A percentile compares a stretch with the other conserved stretches of the same genome.
Evolutionary conservation across 2,329 filamentous ascomycete genomes (phyloP).

Genomic region (Sporothrix luriei): DNA sequence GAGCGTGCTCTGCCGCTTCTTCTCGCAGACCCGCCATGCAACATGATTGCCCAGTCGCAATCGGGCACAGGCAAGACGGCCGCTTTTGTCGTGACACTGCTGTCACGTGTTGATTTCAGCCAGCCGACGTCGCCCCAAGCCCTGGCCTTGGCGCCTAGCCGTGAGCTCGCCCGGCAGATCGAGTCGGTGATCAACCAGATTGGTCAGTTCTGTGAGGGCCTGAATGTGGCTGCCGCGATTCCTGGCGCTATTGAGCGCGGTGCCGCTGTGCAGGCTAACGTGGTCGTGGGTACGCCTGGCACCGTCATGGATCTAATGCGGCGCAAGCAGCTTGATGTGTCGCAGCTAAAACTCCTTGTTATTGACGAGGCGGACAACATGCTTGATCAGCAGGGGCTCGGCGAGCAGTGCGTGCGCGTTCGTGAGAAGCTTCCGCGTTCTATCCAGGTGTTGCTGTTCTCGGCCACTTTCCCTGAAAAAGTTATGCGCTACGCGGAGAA

Average conservation of each 20-base stretch:
- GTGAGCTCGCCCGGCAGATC: conserved; percentile 94
- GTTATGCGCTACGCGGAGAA: conserved; percentile 80
- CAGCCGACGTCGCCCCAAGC: conserved; percentile 75
- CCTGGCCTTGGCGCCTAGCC: conserved; percentile 84
- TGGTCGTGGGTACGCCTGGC: conserved; percentile 91
- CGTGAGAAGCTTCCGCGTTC: conserved; percentile 75
- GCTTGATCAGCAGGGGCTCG: conserved; percentile 92
- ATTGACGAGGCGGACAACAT: conserved; percentile 99
- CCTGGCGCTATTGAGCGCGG: conserved; percentile 73
- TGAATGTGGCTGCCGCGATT: conserved; percentile 79
- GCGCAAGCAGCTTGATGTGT: conserved; percentile 71
- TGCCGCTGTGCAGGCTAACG: conserved; percentile 69
- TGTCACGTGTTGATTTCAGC: conserved; percentile 79
- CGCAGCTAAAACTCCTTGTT: conserved; percentile 76
- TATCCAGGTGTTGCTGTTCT: conserved; percentile 92
- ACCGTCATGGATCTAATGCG: conserved; percentile 88
- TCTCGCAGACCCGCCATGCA: conserved; percentile 79
- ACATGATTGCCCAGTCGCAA: conserved; percentile 98
- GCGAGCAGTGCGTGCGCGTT: conserved; percentile 90
- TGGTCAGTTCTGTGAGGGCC: conserved; percentile 76
- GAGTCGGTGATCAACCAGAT: conserved; percentile 80
- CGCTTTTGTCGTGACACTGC: conserved; percentile 89
- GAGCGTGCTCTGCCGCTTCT: conserved; percentile 91
- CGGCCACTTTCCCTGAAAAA: conserved; percentile 85
- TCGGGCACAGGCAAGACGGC: conserved; percentile 98